These are phyloP conservation scores for Gentiana macrophylla DNA, from an alignment of 257 asterid species.

Conservation along the genomic window DNA sequence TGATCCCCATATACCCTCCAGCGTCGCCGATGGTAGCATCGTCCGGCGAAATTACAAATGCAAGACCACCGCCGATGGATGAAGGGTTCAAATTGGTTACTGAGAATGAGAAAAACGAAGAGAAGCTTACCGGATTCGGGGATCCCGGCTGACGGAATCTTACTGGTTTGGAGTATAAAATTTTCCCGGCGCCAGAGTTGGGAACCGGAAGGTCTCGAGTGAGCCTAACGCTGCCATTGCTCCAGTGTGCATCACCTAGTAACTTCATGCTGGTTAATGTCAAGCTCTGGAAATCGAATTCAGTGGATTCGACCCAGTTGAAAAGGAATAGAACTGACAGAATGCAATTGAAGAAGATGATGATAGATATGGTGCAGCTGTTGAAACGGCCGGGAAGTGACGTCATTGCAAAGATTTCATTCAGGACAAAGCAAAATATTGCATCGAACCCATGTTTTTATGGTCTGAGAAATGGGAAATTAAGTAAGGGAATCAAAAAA, in stretches of 20 bases:
- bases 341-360: neutral
- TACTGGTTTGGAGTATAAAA: constrained; percentile 53
- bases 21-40: constrained; percentile 53
- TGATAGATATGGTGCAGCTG: constrained; percentile 4
- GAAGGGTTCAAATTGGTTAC: constrained; percentile 57
- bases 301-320: constrained; percentile 14
- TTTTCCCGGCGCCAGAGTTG: constrained; percentile 68
- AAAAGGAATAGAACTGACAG: constrained; percentile 3
- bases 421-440: neutral
- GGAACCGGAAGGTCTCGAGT: constrained; percentile 70
- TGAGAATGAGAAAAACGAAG: constrained; percentile 73
- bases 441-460: neutral
- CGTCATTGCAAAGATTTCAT: constrained; percentile 29
- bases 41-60: constrained; percentile 59
- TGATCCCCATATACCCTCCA: constrained; percentile 59
- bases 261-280: constrained; percentile 53
- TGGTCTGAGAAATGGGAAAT: neutral
- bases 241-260: constrained; percentile 73
- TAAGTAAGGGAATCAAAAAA: neutral
- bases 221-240: constrained; percentile 54
- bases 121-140: constrained; percentile 37
- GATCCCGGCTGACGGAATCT: constrained; percentile 43
- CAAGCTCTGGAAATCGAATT: constrained; percentile 54
- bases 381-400: constrained; percentile 23
- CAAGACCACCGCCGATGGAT: constrained; percentile 79